Percentiles rank a stretch among this genome's conserved stretches.
Evolutionary conservation across 345 rosid genomes (phyloP).

Genomic region (Linum tenue): DNA sequence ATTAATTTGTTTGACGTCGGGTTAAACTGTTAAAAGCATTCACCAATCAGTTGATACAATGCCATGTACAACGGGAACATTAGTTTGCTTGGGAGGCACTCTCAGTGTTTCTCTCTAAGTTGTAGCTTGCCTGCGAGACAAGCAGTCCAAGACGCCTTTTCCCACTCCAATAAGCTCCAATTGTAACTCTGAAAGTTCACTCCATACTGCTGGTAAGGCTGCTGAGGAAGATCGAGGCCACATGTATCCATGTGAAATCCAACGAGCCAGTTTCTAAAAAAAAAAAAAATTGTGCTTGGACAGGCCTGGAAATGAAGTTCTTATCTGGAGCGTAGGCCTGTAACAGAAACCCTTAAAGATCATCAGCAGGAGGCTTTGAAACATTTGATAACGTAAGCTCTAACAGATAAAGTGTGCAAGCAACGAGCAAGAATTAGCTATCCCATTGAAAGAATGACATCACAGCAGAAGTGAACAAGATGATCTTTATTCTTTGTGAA

Average conservation of each 20-base stretch:
- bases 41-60: not conserved
- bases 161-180: too few species aligned
- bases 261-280: not conserved
- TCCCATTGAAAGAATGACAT: not conserved
- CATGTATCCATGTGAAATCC: not conserved
- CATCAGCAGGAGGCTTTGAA: too few species aligned
- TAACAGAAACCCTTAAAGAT: not conserved
- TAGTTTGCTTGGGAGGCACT: not conserved
- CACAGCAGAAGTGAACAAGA: not conserved
- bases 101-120: not conserved
- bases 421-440: too few species aligned
- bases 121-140: not conserved
- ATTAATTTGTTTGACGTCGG: not conserved
- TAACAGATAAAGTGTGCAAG: not conserved
- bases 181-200: not conserved
- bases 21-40: not conserved
- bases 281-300: not conserved
- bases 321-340: not conserved
- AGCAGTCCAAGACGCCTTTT: too few species aligned
- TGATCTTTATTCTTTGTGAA: not conserved
- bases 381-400: not conserved
- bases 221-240: not conserved
- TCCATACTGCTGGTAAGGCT: not conserved
- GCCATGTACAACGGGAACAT: too few species aligned
- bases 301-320: not conserved